phyloP scores from a whole-genome alignment of 2,329 filamentous ascomycete genomes.

The Aureobasidium sp. region DNA sequence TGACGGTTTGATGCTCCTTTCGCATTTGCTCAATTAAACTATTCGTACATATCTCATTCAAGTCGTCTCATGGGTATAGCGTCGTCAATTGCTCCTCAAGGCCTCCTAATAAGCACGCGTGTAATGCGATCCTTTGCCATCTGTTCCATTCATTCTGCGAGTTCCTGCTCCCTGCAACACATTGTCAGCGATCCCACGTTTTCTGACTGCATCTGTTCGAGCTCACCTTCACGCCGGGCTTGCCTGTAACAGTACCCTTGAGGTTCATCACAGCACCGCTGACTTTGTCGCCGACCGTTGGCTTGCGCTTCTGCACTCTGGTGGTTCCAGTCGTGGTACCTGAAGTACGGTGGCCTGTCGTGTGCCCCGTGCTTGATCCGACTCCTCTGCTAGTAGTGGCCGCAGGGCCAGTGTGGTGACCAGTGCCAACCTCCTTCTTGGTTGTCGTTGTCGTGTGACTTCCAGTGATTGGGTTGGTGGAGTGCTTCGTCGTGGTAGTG shows the following conservation, averaged over 20 bases:
- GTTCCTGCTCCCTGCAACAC: slow-evolving; percentile 26
- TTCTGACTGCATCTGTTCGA: background rate
- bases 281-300: slow-evolving; percentile 67
- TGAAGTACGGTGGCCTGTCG: slow-evolving; percentile 20
- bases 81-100: background rate
- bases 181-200: slow-evolving; percentile 7
- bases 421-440: slow-evolving; percentile 24
- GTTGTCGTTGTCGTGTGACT: slow-evolving; percentile 32
- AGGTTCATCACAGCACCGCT: slow-evolving; percentile 67
- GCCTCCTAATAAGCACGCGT: slow-evolving; percentile 7
- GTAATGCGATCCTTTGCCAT: slow-evolving; percentile 23
- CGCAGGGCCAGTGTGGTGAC: slow-evolving; percentile 18
- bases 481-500: slow-evolving; percentile 36
- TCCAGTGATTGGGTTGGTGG: slow-evolving; percentile 33
- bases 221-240: slow-evolving; percentile 61
- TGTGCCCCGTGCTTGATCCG: slow-evolving; percentile 13
- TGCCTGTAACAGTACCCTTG: slow-evolving; percentile 58
- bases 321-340: slow-evolving; percentile 19
- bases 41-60: slow-evolving; percentile 10
- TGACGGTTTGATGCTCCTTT: background rate
- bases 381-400: slow-evolving; percentile 21
- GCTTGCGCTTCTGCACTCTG: slow-evolving; percentile 49
- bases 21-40: slow-evolving; percentile 6
- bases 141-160: slow-evolving; percentile 27
- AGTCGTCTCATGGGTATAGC: slow-evolving; percentile 1